Conservation (phyloP, 352 stramenopile species). For the Pythium plurisporium region DNA sequence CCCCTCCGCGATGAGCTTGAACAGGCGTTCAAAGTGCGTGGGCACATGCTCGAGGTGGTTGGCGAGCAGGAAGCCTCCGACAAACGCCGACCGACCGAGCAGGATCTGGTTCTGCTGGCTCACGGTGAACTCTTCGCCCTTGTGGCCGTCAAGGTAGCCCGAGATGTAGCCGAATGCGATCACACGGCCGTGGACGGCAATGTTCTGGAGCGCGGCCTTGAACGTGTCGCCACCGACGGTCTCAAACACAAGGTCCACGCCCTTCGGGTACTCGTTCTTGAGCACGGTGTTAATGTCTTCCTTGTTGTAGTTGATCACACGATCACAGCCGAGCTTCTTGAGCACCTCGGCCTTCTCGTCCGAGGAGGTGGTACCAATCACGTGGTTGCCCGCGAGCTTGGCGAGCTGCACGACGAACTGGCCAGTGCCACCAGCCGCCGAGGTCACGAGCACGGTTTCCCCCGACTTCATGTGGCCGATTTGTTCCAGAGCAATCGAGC, state of each 20-base stretch:
- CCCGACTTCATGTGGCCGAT: conserved; percentile 51
- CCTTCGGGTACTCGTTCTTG: conserved; percentile 66
- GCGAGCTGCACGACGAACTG: conserved; percentile 83
- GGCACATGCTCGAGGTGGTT: conserved; percentile 16
- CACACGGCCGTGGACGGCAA: conserved; percentile 48
- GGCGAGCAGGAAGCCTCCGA: conserved; percentile 48
- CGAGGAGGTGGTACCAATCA: conserved; percentile 79
- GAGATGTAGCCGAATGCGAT: conserved; percentile 59
- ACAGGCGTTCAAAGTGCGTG: conserved; percentile 41
- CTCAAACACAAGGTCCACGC: conserved; percentile 66
- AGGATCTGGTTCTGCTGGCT: conserved; percentile 18
- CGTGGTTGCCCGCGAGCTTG: conserved; percentile 74
- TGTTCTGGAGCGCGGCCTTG: conserved; percentile 46
- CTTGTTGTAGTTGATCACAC: conserved; percentile 87
- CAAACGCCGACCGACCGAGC: conserved; percentile 24
- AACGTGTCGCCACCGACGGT: conserved; percentile 56
- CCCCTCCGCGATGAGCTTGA: conserved; percentile 33
- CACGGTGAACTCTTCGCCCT: conserved; percentile 6
- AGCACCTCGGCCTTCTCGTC: conserved; percentile 84
- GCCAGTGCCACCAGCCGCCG: conserved; percentile 70
- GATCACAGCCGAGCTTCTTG: conserved; percentile 55
- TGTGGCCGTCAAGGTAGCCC: conserved; percentile 32
- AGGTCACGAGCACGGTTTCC: conserved; percentile 60
- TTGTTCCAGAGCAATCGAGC: conserved; percentile 42
- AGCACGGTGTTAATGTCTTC: conserved; percentile 49